Percentiles rank a stretch among this genome's conserved stretches.
Conservation (phyloP, 768 basidiomycete genomes). For the Pleurotus cornucopiae region DNA sequence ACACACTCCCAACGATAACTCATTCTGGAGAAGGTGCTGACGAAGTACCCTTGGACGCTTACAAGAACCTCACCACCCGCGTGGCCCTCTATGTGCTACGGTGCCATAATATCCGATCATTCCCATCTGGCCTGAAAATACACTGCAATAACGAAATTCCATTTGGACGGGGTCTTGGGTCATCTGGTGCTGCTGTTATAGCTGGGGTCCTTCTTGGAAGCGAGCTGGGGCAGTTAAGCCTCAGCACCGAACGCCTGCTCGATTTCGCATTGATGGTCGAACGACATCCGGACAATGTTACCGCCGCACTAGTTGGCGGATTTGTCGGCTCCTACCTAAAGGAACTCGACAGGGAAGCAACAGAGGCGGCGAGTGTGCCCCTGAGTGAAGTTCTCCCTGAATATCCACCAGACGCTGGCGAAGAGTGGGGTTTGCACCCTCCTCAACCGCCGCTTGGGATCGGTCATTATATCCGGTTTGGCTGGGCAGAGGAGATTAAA, state of each 20-base stretch:
- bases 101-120: constrained; percentile 68
- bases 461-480: constrained; percentile 90
- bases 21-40: constrained; percentile 87
- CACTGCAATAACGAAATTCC: constrained; percentile 91
- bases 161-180: constrained; percentile 95
- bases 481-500: constrained; percentile 79
- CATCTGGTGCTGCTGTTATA: constrained; percentile 98
- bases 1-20: constrained; percentile 55
- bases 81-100: constrained; percentile 98
- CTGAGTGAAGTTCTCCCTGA: constrained; percentile 95
- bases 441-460: constrained; percentile 87
- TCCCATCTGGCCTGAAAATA: constrained; percentile 75
- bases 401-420: constrained; percentile 89
- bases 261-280: constrained; percentile 99
- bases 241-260: constrained; percentile 70
- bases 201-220: constrained; percentile 91
- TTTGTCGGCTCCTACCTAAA: constrained; percentile 96
- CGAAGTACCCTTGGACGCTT: constrained; percentile 90
- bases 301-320: constrained; percentile 93
- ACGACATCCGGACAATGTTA: constrained; percentile 98
- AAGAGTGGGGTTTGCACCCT: constrained; percentile 86
- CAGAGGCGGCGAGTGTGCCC: constrained; percentile 83
- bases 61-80: constrained; percentile 95
- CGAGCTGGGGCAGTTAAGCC: constrained; percentile 68
- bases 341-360: constrained; percentile 80